Conservation (phyloP, 2,329 filamentous ascomycete genomes). For the Aspergillus fumigatus region DNA sequence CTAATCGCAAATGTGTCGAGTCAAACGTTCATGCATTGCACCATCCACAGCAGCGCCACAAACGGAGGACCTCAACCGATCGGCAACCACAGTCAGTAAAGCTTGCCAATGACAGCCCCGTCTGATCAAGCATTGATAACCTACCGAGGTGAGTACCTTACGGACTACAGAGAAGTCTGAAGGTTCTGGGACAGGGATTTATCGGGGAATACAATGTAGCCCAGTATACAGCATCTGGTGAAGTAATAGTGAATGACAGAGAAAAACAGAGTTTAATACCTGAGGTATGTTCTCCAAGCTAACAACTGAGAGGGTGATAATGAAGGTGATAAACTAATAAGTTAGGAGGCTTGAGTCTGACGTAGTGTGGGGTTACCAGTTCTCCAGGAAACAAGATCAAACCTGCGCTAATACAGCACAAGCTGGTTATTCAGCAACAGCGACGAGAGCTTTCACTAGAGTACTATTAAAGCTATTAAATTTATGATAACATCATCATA, state of each 20-base stretch:
- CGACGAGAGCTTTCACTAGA: too few relatives aligned
- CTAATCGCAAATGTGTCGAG: not conserved
- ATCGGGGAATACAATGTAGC: not conserved
- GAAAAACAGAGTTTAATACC: not conserved
- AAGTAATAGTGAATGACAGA: too few relatives aligned
- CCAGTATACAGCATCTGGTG: not conserved
- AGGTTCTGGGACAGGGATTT: not conserved
- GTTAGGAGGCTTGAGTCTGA: not conserved
- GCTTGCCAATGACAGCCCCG: not conserved
- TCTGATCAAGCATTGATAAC: not conserved
- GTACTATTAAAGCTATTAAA: not conserved
- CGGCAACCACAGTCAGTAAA: not conserved
- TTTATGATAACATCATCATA: not conserved
- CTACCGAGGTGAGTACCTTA: not conserved
- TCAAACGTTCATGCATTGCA: not conserved
- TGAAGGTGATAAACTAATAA: not conserved
- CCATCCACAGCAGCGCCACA: not conserved
- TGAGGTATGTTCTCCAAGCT: not conserved
- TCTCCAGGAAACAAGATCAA: not conserved
- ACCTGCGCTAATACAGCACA: not conserved
- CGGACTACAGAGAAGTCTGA: not conserved
- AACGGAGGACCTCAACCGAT: not conserved
- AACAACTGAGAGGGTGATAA: not conserved
- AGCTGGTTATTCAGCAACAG: too few relatives aligned
- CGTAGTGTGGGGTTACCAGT: not conserved